Evolutionary conservation across 192 early-diverging fungal genomes (phyloP).

Genomic region (Coemansia sp.): DNA sequence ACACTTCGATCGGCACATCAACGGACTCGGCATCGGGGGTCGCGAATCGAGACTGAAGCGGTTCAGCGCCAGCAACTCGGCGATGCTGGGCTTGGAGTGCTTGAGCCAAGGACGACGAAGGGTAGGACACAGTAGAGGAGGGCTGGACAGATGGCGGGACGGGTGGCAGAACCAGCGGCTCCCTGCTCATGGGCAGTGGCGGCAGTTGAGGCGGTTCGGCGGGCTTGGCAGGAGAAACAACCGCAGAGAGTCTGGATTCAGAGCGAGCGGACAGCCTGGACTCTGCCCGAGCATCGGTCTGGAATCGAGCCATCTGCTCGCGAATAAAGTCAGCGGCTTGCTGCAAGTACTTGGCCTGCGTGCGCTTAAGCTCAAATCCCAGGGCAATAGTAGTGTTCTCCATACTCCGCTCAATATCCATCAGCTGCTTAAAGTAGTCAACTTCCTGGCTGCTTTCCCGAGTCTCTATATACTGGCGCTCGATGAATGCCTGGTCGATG

Average conservation of each 20-base stretch:
- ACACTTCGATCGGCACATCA: neutral
- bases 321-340: slow-evolving; percentile 53
- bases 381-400: slow-evolving; percentile 53
- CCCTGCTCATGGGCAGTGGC: neutral
- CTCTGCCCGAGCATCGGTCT: slow-evolving; percentile 16
- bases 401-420: slow-evolving; percentile 53
- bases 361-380: slow-evolving; percentile 53
- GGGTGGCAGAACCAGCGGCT: slow-evolving; percentile 2
- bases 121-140: slow-evolving; percentile 9
- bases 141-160: slow-evolving; percentile 7
- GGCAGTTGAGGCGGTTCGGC: neutral
- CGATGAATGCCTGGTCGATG: slow-evolving; percentile 47
- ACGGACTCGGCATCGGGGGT: neutral
- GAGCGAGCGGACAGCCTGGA: slow-evolving; percentile 14
- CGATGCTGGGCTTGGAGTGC: slow-evolving; percentile 13
- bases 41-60: neutral
- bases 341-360: slow-evolving; percentile 48
- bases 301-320: slow-evolving; percentile 46
- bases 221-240: neutral
- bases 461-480: slow-evolving; percentile 49
- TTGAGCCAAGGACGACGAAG: neutral
- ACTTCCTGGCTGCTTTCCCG: slow-evolving; percentile 49
- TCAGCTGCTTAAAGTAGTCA: slow-evolving; percentile 48
- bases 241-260: neutral
- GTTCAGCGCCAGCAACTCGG: slow-evolving; percentile 14